Conservation (phyloP, 2,329 filamentous ascomycete genomes). For the Ascochyta rabiei region DNA sequence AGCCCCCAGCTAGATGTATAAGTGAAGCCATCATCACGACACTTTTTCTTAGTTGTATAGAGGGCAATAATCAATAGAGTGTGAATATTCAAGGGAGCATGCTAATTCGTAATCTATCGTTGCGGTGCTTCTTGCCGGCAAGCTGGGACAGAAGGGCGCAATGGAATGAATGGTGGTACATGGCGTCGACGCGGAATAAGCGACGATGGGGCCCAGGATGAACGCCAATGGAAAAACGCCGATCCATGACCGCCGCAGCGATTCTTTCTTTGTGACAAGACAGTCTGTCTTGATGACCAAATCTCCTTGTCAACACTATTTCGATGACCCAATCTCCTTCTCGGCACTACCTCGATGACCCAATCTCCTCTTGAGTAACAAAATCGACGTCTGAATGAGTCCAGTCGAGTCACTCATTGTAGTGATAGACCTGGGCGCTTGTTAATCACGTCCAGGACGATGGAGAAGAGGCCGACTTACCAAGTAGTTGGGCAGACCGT, state of each 20-base stretch:
- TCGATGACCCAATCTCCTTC: too few species aligned
- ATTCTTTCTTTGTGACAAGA: constrained; percentile 7
- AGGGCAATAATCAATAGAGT: neutral
- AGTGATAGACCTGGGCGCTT: constrained; percentile 76
- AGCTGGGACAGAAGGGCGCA: constrained; percentile 7
- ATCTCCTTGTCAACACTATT: too few species aligned
- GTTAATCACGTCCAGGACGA: neutral
- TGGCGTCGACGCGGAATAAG: constrained; percentile 10
- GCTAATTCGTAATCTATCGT: constrained; percentile 4
- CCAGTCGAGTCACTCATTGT: constrained; percentile 73
- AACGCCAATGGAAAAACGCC: too few species aligned
- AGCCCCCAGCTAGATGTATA: too few species aligned
- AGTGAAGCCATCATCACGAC: too few species aligned
- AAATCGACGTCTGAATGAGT: too few species aligned
- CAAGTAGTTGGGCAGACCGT: constrained; percentile 95
- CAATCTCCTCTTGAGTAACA: too few species aligned
- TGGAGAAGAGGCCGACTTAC: constrained; percentile 58
- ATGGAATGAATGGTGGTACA: constrained; percentile 20
- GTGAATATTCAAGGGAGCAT: neutral
- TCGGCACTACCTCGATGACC: too few species aligned
- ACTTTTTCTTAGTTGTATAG: too few species aligned
- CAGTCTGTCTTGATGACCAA: too few species aligned
- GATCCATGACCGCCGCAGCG: constrained; percentile 35
- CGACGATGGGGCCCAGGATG: constrained; percentile 10
- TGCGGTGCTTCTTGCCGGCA: constrained; percentile 20